Conservation (phyloP, 352 stramenopile species). For the Globisporangium uncinulatum region DNA sequence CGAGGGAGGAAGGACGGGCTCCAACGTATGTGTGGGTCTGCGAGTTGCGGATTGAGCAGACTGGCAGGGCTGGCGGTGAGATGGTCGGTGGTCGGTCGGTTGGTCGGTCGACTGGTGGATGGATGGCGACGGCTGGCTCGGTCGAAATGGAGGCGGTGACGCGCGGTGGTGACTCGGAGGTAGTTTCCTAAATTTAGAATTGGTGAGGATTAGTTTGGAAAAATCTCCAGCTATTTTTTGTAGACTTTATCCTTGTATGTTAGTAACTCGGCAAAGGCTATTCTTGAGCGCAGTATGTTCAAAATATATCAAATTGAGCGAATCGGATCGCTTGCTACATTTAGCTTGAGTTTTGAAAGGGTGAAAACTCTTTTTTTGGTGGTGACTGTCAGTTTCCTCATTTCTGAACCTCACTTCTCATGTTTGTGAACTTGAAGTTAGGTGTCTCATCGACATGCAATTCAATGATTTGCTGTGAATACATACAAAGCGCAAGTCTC, state of each 20-base stretch:
- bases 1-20: too few species aligned
- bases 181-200: too few species aligned
- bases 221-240: too few species aligned
- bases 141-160: slow-evolving; percentile 4
- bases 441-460: not conserved
- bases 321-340: too few species aligned
- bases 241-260: too few species aligned
- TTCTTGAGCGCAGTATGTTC: too few species aligned
- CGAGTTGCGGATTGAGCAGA: slow-evolving; percentile 13
- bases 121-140: slow-evolving; percentile 1
- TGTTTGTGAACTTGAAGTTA: not conserved
- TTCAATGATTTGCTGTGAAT: slow-evolving; percentile 1
- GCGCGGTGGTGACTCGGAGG: not conserved
- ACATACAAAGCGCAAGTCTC: slow-evolving; percentile 7
- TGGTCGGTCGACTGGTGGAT: not conserved
- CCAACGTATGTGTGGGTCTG: slow-evolving; percentile 2
- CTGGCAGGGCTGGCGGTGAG: not conserved
- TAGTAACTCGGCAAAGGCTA: too few species aligned
- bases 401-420: too few species aligned
- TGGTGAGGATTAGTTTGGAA: not conserved
- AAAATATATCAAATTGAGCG: too few species aligned
- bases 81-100: not conserved
- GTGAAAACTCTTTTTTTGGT: too few species aligned
- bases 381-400: too few species aligned
- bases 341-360: too few species aligned